These are phyloP conservation scores for Curvularia verruculosa DNA, from an alignment of 2,329 filamentous ascomycete genomes.

Conservation along the genomic window DNA sequence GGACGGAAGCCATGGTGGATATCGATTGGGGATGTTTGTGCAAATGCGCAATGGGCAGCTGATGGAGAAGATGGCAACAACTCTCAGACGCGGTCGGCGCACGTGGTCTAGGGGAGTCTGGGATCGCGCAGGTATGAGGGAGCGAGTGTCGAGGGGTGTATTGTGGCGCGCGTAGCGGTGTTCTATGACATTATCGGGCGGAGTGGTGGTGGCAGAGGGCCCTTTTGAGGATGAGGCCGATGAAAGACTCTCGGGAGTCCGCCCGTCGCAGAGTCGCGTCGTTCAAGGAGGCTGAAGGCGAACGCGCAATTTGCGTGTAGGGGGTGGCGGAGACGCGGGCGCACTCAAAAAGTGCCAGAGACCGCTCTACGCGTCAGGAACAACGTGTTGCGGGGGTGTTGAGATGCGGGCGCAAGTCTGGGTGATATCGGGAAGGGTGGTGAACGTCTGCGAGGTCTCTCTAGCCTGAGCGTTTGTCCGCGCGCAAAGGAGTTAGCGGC, in stretches of 20 bases:
- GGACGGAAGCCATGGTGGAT: constrained; percentile 75
- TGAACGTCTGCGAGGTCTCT: constrained; percentile 27
- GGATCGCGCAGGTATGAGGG: constrained; percentile 31
- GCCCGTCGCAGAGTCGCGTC: constrained; percentile 42
- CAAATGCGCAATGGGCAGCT: constrained; percentile 23
- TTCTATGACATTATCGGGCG: constrained; percentile 47
- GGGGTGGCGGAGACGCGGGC: constrained; percentile 31
- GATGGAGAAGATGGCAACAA: constrained; percentile 16
- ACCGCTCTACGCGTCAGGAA: constrained; percentile 42
- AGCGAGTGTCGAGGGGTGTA: constrained; percentile 33
- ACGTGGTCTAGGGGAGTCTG: constrained; percentile 20
- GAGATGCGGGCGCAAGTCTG: constrained; percentile 45
- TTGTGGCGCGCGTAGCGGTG: constrained; percentile 32
- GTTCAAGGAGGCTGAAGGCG: constrained; percentile 33
- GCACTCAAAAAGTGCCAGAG: constrained; percentile 33
- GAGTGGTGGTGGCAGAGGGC: constrained; percentile 35
- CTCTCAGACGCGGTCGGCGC: constrained; percentile 29
- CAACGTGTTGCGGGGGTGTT: constrained; percentile 45
- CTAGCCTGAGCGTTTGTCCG: constrained; percentile 20
- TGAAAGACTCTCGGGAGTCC: constrained; percentile 38
- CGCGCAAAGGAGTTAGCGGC: constrained; percentile 19
- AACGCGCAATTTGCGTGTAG: constrained; percentile 38
- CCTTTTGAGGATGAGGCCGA: constrained; percentile 39
- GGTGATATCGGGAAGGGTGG: constrained; percentile 40
- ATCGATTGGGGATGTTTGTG: constrained; percentile 19